A percentile compares a stretch with the other conserved stretches of the same genome.
Evolutionary conservation across 163 green algal species (phyloP).

Genomic region (Chlamydomonas reinhardtii): DNA sequence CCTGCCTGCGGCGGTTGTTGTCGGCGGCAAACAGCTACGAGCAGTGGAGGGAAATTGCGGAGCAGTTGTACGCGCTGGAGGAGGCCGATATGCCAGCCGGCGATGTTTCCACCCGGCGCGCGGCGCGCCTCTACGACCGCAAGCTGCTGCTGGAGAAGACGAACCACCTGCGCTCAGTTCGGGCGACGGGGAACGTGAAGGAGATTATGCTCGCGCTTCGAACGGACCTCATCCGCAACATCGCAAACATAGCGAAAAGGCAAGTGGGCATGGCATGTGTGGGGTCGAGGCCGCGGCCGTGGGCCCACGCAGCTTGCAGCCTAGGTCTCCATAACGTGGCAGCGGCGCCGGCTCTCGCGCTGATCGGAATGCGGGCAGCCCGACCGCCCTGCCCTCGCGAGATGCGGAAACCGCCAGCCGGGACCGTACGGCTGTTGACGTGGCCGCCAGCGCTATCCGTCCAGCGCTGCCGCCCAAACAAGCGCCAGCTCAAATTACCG

Average conservation of each 20-base stretch:
- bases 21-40: conserved; percentile 69
- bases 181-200: conserved; percentile 67
- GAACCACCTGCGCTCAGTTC: conserved; percentile 69
- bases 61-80: conserved; percentile 81
- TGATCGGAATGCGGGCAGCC: no score
- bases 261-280: not conserved
- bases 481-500: no score
- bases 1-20: conserved; percentile 58
- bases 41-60: conserved; percentile 80
- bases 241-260: conserved; percentile 92
- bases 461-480: no score
- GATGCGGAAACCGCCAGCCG: no score
- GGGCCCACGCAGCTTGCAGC: no score
- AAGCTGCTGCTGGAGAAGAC: conserved; percentile 84
- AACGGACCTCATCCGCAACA: conserved; percentile 95
- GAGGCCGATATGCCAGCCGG: conserved; percentile 37
- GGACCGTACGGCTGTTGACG: no score
- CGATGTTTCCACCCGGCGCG: conserved; percentile 17
- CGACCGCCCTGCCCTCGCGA: no score
- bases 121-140: conserved; percentile 79
- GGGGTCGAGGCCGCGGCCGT: no score
- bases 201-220: conserved; percentile 94
- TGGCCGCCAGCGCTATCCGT: no score
- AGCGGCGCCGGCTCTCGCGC: no score
- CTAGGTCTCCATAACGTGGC: no score